A percentile compares a stretch with the other conserved stretches of the same genome.
Evolutionary conservation across 2,329 filamentous ascomycete species (phyloP).

Genomic region (Emericellopsis cladophorae): DNA sequence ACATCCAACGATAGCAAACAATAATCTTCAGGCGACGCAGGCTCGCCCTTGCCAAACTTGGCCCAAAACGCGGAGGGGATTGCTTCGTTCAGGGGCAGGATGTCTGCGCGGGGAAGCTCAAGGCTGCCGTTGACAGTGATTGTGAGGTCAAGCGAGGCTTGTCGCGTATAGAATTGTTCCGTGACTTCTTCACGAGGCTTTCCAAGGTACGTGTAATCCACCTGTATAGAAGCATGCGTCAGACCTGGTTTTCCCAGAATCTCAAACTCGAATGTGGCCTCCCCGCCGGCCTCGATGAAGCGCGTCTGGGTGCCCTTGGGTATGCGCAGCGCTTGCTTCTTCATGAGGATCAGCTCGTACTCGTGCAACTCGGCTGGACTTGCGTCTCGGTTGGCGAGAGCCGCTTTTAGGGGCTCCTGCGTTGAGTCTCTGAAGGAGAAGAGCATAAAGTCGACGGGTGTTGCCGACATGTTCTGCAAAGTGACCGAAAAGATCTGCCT

Average conservation of each 20-base stretch:
- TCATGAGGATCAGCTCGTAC: slow-evolving; percentile 66
- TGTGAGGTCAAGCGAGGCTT: slow-evolving; percentile 67
- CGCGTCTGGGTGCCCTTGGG: slow-evolving; percentile 34
- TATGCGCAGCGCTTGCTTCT: slow-evolving; percentile 54
- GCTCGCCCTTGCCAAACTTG: slow-evolving; percentile 20
- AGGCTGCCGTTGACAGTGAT: slow-evolving; percentile 89
- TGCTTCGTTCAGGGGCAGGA: slow-evolving; percentile 57
- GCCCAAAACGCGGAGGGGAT: slow-evolving; percentile 51
- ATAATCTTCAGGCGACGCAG: slow-evolving; percentile 43
- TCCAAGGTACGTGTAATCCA: slow-evolving; percentile 79
- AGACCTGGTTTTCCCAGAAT: slow-evolving; percentile 78
- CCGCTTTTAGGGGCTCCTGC: slow-evolving; percentile 61
- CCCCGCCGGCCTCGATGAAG: slow-evolving; percentile 54
- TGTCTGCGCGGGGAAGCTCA: slow-evolving; percentile 68
- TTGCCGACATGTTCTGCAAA: slow-evolving; percentile 65
- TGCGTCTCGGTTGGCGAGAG: slow-evolving; percentile 64
- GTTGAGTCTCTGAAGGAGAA: slow-evolving; percentile 88
- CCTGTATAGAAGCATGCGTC: slow-evolving; percentile 64
- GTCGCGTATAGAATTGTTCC: slow-evolving; percentile 71
- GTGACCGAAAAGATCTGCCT: slow-evolving; percentile 64
- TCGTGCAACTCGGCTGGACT: slow-evolving; percentile 73
- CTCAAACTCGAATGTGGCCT: slow-evolving; percentile 67
- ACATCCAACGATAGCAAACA: slow-evolving; percentile 75
- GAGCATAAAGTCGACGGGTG: slow-evolving; percentile 69
- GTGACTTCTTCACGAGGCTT: slow-evolving; percentile 52